A percentile compares a stretch with the other conserved stretches of the same genome.
phyloP scores from a whole-genome alignment of 179 eudicot species.

The Spergularia azorica region DNA sequence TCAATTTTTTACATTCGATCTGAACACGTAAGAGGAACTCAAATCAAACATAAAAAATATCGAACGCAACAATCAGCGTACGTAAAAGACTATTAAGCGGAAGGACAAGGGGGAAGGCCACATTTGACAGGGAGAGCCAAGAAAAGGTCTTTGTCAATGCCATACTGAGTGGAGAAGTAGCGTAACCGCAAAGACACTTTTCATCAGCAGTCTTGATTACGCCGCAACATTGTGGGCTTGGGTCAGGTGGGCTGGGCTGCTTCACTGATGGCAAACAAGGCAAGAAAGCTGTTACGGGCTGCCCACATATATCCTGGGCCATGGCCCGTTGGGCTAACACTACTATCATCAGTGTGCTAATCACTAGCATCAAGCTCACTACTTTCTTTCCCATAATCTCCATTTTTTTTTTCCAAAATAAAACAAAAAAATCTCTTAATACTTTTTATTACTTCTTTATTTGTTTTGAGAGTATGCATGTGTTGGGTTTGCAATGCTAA shows the following conservation, averaged over 20 bases:
- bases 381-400: slow-evolving; percentile 8
- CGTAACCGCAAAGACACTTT: slow-evolving; percentile 21
- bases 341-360: slow-evolving; percentile 6
- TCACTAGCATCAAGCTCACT: slow-evolving; percentile 9
- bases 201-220: neutral
- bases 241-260: slow-evolving; percentile 22
- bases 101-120: neutral
- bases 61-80: too few relatives aligned
- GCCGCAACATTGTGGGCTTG: slow-evolving; percentile 18
- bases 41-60: too few relatives aligned
- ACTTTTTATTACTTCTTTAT: neutral
- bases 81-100: neutral
- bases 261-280: slow-evolving; percentile 15
- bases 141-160: slow-evolving; percentile 20
- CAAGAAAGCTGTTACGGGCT: neutral
- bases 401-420: neutral
- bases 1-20: too few relatives aligned
- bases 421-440: neutral
- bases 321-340: neutral
- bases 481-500: neutral
- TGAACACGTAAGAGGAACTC: too few relatives aligned
- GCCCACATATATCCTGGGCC: slow-evolving; percentile 5
- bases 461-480: neutral
- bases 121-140: slow-evolving; percentile 14
- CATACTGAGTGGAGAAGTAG: neutral